Evolutionary conservation across 2,329 filamentous ascomycete genomes (phyloP).

Genomic region (Fusarium sterilihyphosum): DNA sequence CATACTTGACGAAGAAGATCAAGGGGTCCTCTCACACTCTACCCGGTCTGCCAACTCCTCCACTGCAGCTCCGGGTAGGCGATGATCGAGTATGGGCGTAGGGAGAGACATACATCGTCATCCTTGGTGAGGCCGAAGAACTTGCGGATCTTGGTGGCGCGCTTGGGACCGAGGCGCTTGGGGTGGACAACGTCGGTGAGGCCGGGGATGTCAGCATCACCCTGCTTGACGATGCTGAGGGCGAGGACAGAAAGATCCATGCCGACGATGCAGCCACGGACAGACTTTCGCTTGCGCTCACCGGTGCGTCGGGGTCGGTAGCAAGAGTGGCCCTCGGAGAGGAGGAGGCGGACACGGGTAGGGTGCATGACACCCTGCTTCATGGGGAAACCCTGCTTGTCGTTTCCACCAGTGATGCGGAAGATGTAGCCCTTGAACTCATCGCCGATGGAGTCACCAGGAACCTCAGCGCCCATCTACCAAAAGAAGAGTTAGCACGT

Average conservation of each 20-base stretch:
- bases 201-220: conserved; percentile 91
- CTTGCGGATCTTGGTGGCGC: conserved; percentile 98
- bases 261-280: conserved; percentile 98
- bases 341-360: conserved; percentile 96
- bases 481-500: conserved; percentile 48
- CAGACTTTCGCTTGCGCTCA: conserved; percentile 99
- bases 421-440: conserved; percentile 99
- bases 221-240: conserved; percentile 97
- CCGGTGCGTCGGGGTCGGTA: conserved; percentile 97
- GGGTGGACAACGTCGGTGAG: conserved; percentile 98
- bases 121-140: conserved; percentile 99
- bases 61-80: conserved; percentile 70
- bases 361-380: conserved; percentile 99
- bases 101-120: conserved; percentile 92
- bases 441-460: conserved; percentile 94
- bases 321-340: conserved; percentile 97
- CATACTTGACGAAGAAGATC: conserved; percentile 11
- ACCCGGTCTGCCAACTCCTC: conserved; percentile 58
- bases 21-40: conserved; percentile 66
- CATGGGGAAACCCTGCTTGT: conserved; percentile 99
- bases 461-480: conserved; percentile 89
- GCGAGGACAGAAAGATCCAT: conserved; percentile 95
- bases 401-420: conserved; percentile 99
- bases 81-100: conserved; percentile 69
- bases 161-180: conserved; percentile 99